Base-by-base conservation (phyloP, 768 basidiomycete genomes). In the Serendipita vermifera region DNA sequence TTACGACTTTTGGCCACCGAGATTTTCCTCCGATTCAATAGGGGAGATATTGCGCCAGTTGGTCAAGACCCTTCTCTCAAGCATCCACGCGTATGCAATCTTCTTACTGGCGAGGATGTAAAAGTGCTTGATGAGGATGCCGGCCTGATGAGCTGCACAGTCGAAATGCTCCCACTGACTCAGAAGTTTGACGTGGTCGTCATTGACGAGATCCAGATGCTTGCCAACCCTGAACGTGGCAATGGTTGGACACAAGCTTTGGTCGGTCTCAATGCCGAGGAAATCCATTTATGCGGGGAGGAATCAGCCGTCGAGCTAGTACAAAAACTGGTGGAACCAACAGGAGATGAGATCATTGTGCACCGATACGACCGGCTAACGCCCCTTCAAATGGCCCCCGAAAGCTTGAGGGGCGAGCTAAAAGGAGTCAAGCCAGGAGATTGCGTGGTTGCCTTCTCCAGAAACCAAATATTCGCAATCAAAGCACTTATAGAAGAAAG, bases 181-280 rank as follows among this genome's bases (percentile, higher is more conserved):
- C 59, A 46, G 15, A 58, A 58, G 3, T 72, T 71, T 55, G 89
- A 94, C 54, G 90, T 98, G 22, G 92, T 82, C 0, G 92, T 99
- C 41, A 74, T 99, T 40, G 96, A 97, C 67, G 94, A 98, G 71
- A 97, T 99, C 46, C 96, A 98, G 71, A 86, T 98, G 85, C 79
- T 98, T 15, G 78, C 78, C 0, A 90, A 97, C 66, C 68, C 73
- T 0, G 72, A 80, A 2, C 81, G 96, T 14, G 94, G 96, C 0
- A 72, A 70, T 24, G 80, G 80, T 0, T 99, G 96, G 94, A 85
- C 87, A 6, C 64, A 66, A 11, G 92, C 91, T 0, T 76, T 99
- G 1, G 68, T 96, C 17, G 87, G 88, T 2, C 48, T 83, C 1
- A 69, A 75, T 55, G 91, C 92, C 2, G 72, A 75, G 26, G 93